These are phyloP conservation scores for Blastomyces emzantsi DNA, from an alignment of 2,329 filamentous ascomycete species.

Conservation along the genomic window DNA sequence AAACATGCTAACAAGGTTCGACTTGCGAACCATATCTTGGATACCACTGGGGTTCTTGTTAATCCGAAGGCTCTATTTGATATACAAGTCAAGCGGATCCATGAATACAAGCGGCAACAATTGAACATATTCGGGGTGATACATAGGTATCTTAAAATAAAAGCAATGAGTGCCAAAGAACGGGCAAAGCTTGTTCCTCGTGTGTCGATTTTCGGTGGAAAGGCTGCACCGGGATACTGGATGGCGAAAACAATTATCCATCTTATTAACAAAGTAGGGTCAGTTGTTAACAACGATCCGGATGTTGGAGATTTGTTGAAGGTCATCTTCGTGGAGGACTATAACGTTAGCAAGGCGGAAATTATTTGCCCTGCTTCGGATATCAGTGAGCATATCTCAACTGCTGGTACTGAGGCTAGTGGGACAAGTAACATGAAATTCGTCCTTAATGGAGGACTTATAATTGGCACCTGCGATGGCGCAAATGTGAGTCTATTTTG, in stretches of 20 bases:
- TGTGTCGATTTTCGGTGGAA: constrained; percentile 94
- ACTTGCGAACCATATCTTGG: constrained; percentile 84
- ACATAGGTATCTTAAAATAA: constrained; percentile 83
- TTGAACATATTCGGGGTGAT: constrained; percentile 99
- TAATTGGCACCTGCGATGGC: constrained; percentile 96
- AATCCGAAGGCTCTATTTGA: constrained; percentile 88
- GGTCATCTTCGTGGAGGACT: constrained; percentile 95
- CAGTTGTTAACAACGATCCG: constrained; percentile 82
- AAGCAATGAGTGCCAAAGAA: constrained; percentile 72
- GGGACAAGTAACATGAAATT: constrained; percentile 99
- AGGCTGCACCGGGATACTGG: constrained; percentile 97
- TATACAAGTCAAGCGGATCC: constrained; percentile 97
- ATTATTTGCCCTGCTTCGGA: constrained; percentile 92
- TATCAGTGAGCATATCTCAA: constrained; percentile 97
- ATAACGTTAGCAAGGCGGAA: constrained; percentile 99
- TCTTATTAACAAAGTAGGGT: constrained; percentile 82
- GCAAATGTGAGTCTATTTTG: constrained; percentile 62
- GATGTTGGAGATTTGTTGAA: constrained; percentile 93
- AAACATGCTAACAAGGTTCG: constrained; percentile 94
- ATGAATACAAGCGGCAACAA: constrained; percentile 98
- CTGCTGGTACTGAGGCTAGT: constrained; percentile 79
- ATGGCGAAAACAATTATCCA: constrained; percentile 99
- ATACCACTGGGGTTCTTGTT: constrained; percentile 67
- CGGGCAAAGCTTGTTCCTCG: constrained; percentile 78
- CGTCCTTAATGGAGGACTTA: constrained; percentile 90